phyloP scores from a whole-genome alignment of 352 stramenopile genomes.

The Phytopythium cucurbitacearum region DNA sequence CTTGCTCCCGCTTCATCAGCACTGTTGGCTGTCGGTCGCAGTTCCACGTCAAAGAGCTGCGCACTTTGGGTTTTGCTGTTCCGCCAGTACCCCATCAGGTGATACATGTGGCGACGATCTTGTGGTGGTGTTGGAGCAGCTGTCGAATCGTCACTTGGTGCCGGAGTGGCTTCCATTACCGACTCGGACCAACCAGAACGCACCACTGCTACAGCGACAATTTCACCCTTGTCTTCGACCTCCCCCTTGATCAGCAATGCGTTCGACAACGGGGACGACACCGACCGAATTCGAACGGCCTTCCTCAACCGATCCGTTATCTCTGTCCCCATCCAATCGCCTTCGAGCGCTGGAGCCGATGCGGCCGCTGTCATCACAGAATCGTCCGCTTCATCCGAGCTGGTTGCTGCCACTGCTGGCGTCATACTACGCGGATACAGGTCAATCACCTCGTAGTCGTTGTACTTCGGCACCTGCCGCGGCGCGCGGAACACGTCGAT shows the following conservation, averaged over 20 bases:
- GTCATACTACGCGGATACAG: slow-evolving; percentile 23
- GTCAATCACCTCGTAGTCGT: slow-evolving; percentile 87
- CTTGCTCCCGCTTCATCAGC: slow-evolving; percentile 13
- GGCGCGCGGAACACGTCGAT: slow-evolving; percentile 85
- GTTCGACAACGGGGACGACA: slow-evolving; percentile 48
- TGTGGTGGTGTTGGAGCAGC: not conserved
- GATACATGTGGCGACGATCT: slow-evolving; percentile 24
- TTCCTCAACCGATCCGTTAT: slow-evolving; percentile 61
- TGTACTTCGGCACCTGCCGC: slow-evolving; percentile 82
- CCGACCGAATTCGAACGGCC: slow-evolving; percentile 54
- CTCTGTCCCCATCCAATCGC: slow-evolving; percentile 77
- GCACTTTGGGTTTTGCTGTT: slow-evolving; percentile 56
- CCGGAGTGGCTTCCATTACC: slow-evolving; percentile 4
- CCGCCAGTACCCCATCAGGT: slow-evolving; percentile 73
- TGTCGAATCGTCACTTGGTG: slow-evolving; percentile 5
- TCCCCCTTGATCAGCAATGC: slow-evolving; percentile 56
- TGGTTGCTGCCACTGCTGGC: not conserved
- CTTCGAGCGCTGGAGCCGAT: slow-evolving; percentile 27
- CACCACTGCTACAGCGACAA: slow-evolving; percentile 48
- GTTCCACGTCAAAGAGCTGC: slow-evolving; percentile 75
- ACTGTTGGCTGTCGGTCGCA: slow-evolving; percentile 30
- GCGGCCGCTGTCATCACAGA: not conserved
- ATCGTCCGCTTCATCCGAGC: not conserved
- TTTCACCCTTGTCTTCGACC: slow-evolving; percentile 70
- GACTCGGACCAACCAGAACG: slow-evolving; percentile 40